Percentiles rank a stretch among this genome's conserved stretches.
phyloP scores from a whole-genome alignment of 1,139 yeast genomes.

The Blastobotrys illinoisensis region DNA sequence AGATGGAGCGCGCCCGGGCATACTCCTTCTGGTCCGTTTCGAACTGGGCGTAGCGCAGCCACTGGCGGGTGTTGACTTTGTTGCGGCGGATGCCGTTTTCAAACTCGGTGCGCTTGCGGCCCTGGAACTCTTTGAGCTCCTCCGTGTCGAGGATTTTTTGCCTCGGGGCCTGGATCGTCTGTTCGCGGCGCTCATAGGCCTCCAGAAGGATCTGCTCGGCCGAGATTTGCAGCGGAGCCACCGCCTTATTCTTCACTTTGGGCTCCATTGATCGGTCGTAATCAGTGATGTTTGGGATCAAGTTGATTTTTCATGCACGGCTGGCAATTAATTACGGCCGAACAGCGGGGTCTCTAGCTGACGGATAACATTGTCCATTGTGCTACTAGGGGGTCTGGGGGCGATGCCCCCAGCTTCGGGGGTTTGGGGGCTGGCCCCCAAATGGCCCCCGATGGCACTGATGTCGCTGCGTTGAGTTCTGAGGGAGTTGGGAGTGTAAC shows the following conservation, averaged over 20 bases:
- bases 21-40: conserved; percentile 77
- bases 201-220: conserved; percentile 54
- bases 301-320: neutral
- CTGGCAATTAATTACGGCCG: neutral
- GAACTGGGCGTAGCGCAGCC: conserved; percentile 90
- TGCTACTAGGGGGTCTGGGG: neutral
- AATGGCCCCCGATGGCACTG: no score
- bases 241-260: conserved; percentile 39
- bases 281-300: neutral
- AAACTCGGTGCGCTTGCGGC: conserved; percentile 70
- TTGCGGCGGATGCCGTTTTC: conserved; percentile 84
- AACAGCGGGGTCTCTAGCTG: no score
- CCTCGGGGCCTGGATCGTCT: conserved; percentile 39
- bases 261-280: conserved; percentile 6
- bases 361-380: no score
- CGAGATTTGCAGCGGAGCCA: conserved; percentile 47
- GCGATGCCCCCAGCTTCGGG: no score
- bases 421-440: no score
- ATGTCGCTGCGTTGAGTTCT: no score
- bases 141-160: conserved; percentile 63
- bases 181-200: conserved; percentile 46
- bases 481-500: no score
- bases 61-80: conserved; percentile 74
- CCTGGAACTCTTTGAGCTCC: conserved; percentile 70
- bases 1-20: conserved; percentile 72